Evolutionary conservation across 2,329 filamentous ascomycete species (phyloP), one percentile per base, ranked within the genome.

Genomic region (Waltergamsia citrina): DNA sequence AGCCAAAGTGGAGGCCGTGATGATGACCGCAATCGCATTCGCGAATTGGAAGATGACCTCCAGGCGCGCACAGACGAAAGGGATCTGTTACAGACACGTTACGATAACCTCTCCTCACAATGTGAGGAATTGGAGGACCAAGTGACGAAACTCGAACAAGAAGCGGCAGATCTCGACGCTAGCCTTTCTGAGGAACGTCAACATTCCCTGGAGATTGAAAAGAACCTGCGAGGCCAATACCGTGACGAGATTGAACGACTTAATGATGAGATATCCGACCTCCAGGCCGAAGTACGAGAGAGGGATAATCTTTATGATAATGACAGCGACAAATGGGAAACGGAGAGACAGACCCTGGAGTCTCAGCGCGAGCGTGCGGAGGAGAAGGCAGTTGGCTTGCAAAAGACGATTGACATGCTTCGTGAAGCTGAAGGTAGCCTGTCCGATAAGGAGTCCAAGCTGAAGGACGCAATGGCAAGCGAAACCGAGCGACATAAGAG

Each of bases 301-400:
- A 82, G 78, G 43, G 77, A 85, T 45, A 79, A 78, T 31, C 64
- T 81, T 24, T 79, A 81, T 56, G 77, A 79, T 38, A 74, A 80
- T 37, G 78, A 85, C 46, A 74, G 71, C 51, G 81, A 85, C 41
- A 76, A 78, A 45, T 86, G 81, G 81, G 77, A 82, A 34, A 72
- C 69, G 7, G 74, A 80, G 47, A 78, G 69, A 46, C 71, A 74
- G 22, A 71, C 69, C 26, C 59, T 87, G 2, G 72, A 83, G 45
- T 66, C 76, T 2, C 77, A 85, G 45, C 74, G 74, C 35, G 68
- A 77, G 32, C 70, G 71, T 36, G 76, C 78, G 1, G 78, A 85
- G 48, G 77, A 85, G 45, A 76, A 77, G 45, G 78, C 77, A 4
- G 59, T 63, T 9, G 74, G 78, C 7, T 69, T 85, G 22, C 80